phyloP scores from a whole-genome alignment of 768 basidiomycete genomes.

The Psilocybe subaeruginosa region DNA sequence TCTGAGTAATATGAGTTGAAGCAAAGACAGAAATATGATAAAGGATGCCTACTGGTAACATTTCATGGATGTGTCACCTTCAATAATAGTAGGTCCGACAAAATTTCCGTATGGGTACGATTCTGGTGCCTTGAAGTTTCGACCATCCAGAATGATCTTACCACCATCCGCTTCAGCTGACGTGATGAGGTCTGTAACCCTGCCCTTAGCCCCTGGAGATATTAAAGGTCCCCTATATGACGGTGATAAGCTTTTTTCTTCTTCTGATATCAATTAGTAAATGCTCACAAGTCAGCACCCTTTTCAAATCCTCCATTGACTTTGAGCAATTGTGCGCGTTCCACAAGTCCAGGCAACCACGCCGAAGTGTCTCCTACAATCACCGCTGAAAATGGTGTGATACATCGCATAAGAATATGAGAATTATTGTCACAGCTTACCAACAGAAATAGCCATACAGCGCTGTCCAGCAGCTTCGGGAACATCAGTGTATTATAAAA shows the following conservation, averaged over 20 bases:
- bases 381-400: slow-evolving; percentile 45
- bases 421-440: slow-evolving; percentile 40
- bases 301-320: slow-evolving; percentile 92
- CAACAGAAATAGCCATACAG: slow-evolving; percentile 96
- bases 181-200: slow-evolving; percentile 74
- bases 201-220: slow-evolving; percentile 79
- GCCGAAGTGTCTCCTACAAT: slow-evolving; percentile 78
- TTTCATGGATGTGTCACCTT: slow-evolving; percentile 80
- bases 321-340: slow-evolving; percentile 77
- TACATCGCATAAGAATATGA: not conserved
- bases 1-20: slow-evolving; percentile 38
- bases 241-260: slow-evolving; percentile 1
- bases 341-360: slow-evolving; percentile 88
- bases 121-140: slow-evolving; percentile 61
- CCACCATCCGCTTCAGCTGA: slow-evolving; percentile 84
- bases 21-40: not conserved
- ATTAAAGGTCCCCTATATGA: slow-evolving; percentile 70
- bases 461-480: slow-evolving; percentile 89
- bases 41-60: slow-evolving; percentile 72
- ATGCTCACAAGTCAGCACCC: slow-evolving; percentile 73
- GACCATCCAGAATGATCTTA: slow-evolving; percentile 84
- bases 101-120: slow-evolving; percentile 89
- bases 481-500: not conserved
- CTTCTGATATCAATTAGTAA: not conserved
- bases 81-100: slow-evolving; percentile 89